Evolutionary conservation across 2,329 filamentous ascomycete species (phyloP), one percentile per base, ranked within the genome.

Genomic region (Fusarium tricinctum): DNA sequence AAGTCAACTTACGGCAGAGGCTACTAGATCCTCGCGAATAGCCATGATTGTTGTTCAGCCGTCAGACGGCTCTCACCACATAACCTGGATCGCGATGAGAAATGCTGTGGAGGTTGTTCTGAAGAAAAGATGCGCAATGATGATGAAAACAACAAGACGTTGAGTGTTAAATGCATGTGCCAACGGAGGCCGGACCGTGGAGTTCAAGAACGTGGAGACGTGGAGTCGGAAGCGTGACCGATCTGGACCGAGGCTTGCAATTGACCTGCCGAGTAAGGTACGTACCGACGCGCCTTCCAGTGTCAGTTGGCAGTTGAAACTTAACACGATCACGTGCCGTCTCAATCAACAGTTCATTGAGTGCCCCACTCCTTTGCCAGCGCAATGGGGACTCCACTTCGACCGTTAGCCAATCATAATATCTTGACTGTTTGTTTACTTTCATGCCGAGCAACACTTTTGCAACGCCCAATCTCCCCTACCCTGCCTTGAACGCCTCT

Each of bases 21-120:
- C 85, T 75, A 97, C 89, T 69, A 97, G 85, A 79, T 98, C 95
- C 88, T 98, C 95, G 78, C 96, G 93, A 84, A 97, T 93, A 84
- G 94, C 90, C 85, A 89, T 95, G 80, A 79, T 74, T 56, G 56
- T 72, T 46, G 63, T 55, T 59, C 38, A 64, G 59, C 57, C 63
- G 55, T 57, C 48, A 55, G 58, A 48, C 50, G 47, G 60, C 71
- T 66, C 66, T 70, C 66, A 72, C 70, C 63, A 58, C 68, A 73
- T 75, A 63, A 72, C 61, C 56, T 54, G 60, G 42, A 23, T 61
- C 30, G 53, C 57, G 63, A 53, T 57, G 51, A 22, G 43, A 42
- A 32, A 50, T 61, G 44, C 58, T 40, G 32, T n/a, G 57, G 49
- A 43, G 55, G 19, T 14, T 39, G 54, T 28, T 38, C 32, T 39